Conservation (phyloP, 371 early-diverging fungal genomes). For the Rhizopus arrhizus region DNA sequence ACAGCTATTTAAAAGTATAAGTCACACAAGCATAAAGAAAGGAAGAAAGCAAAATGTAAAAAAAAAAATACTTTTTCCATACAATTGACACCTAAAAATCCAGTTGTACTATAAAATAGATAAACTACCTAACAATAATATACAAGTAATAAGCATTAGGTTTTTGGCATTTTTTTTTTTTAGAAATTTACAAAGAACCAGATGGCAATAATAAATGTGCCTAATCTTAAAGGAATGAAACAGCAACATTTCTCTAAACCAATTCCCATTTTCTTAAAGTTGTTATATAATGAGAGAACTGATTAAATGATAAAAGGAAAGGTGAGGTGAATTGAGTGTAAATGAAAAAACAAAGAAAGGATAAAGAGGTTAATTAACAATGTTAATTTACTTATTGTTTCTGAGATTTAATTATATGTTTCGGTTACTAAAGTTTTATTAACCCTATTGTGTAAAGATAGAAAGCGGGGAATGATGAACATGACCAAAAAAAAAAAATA, state of each 20-base stretch:
- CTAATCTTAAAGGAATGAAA: constrained; percentile 36
- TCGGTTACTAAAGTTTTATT: too few species aligned
- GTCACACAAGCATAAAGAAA: background rate
- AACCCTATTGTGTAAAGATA: too few species aligned
- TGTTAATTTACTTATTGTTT: background rate
- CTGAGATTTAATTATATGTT: too few species aligned
- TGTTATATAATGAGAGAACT: background rate
- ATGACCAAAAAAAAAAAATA: too few species aligned
- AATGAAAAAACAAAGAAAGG: constrained; percentile 3
- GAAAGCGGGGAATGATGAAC: too few species aligned
- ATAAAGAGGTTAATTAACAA: background rate
- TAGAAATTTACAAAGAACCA: constrained; percentile 33
- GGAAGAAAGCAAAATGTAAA: background rate
- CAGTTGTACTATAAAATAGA: constrained; percentile 47
- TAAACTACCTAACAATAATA: constrained; percentile 34
- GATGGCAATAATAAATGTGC: constrained; percentile 36
- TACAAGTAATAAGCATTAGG: background rate
- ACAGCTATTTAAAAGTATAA: constrained; percentile 30
- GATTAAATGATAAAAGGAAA: constrained; percentile 5
- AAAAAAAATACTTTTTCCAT: constrained; percentile 12
- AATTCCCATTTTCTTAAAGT: constrained; percentile 20
- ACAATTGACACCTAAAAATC: constrained; percentile 53
- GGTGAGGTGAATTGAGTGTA: background rate
- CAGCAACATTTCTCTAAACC: constrained; percentile 38
- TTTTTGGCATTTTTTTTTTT: background rate